phyloP scores from a whole-genome alignment of 2,329 filamentous ascomycete species.

The Talaromyces sp. region DNA sequence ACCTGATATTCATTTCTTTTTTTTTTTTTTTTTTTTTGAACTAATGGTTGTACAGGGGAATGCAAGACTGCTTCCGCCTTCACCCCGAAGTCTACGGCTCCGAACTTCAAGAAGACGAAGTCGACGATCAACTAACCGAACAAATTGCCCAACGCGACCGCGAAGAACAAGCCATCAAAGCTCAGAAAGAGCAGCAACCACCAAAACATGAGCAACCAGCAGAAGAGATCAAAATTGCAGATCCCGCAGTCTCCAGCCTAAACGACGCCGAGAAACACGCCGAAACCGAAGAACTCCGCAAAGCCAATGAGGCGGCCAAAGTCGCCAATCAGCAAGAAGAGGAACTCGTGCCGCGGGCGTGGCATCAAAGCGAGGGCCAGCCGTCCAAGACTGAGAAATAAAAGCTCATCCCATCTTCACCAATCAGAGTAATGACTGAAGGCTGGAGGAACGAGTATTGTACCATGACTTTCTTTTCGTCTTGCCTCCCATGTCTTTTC shows the following conservation, averaged over 20 bases:
- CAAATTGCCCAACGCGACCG: conserved; percentile 24
- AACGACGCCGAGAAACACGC: conserved; percentile 27
- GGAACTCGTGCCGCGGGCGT: conserved; percentile 48
- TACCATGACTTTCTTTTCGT: conserved; percentile 15
- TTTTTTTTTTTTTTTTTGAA: too few species aligned
- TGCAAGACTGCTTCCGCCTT: conserved; percentile 94
- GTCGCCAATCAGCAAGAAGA: conserved; percentile 38
- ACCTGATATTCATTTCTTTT: too few species aligned
- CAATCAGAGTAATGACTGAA: too few species aligned
- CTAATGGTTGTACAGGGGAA: conserved; percentile 61
- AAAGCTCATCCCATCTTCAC: background rate
- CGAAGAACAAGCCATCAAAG: conserved; percentile 16
- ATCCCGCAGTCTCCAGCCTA: conserved; percentile 25
- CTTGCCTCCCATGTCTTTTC: background rate
- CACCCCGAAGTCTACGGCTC: conserved; percentile 91
- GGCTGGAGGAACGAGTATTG: background rate
- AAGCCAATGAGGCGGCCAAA: conserved; percentile 16
- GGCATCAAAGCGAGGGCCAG: conserved; percentile 28
- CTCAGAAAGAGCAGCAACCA: background rate
- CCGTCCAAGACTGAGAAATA: conserved; percentile 15
- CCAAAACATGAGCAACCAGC: background rate
- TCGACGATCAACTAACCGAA: conserved; percentile 36
- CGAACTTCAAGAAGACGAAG: conserved; percentile 74
- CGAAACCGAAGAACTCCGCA: conserved; percentile 24
- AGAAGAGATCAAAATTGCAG: conserved; percentile 13